Conservation (phyloP, 495 filamentous ascomycete genomes). For the Annulohypoxylon bovei region DNA sequence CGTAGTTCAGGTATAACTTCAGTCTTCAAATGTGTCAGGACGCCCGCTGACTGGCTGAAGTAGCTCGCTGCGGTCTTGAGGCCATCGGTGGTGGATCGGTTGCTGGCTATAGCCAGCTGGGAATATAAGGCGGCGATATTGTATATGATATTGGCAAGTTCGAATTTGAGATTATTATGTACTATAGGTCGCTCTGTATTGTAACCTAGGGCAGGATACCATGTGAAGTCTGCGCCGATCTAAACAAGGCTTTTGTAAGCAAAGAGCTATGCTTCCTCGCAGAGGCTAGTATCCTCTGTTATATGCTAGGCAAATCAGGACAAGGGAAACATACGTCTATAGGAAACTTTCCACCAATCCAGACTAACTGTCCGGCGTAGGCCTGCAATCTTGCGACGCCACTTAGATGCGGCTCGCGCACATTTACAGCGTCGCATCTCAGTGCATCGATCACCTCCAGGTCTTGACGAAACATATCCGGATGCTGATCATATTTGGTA, state of each 20-base stretch:
- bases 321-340: conserved; percentile 76
- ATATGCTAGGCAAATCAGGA: background rate
- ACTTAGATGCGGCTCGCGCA: conserved; percentile 88
- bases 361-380: conserved; percentile 93
- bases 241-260: conserved; percentile 53
- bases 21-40: conserved; percentile 80
- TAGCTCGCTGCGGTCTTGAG: conserved; percentile 91
- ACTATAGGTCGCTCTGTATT: conserved; percentile 82
- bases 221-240: conserved; percentile 95
- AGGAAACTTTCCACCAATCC: conserved; percentile 95
- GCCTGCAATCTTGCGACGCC: conserved; percentile 85
- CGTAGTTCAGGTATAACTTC: conserved; percentile 86
- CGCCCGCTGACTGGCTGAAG: conserved; percentile 88
- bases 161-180: conserved; percentile 93
- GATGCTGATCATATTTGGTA: conserved; percentile 98
- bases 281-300: background rate
- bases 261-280: background rate
- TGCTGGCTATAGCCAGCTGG: conserved; percentile 83
- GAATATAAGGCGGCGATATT: conserved; percentile 94
- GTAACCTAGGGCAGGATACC: conserved; percentile 94
- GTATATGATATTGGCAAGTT: conserved; percentile 91
- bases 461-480: conserved; percentile 95
- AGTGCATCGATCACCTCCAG: conserved; percentile 86
- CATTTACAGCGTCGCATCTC: conserved; percentile 82
- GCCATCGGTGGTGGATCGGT: conserved; percentile 81